These are phyloP conservation scores for Pezicula rhizophila DNA, from an alignment of 2,329 filamentous ascomycete genomes.

Conservation along the genomic window DNA sequence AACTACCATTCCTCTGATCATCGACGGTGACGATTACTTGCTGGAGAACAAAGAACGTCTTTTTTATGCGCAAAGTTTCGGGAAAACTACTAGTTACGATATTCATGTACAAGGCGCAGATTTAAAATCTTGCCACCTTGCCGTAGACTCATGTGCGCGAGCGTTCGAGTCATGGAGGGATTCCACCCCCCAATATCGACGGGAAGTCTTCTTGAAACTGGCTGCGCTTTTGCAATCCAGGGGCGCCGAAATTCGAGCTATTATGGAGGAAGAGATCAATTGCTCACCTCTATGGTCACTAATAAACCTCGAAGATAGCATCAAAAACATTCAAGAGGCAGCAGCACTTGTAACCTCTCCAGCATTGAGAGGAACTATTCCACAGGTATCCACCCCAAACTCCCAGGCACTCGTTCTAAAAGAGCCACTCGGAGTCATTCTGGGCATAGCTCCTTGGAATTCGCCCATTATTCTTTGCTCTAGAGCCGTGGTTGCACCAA, in stretches of 20 bases:
- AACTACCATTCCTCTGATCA: not conserved
- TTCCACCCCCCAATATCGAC: not conserved
- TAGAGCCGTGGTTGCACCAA: slow-evolving; percentile 10
- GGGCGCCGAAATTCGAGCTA: slow-evolving; percentile 1
- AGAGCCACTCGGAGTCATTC: slow-evolving; percentile 25
- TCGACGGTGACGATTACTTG: not conserved
- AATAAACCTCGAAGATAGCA: slow-evolving; percentile 9
- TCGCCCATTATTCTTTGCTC: slow-evolving; percentile 21
- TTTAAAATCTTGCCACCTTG: not conserved
- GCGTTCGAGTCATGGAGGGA: not conserved
- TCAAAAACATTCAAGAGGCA: slow-evolving; percentile 4
- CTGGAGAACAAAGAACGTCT: too few relatives aligned
- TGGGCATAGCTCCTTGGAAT: slow-evolving; percentile 29
- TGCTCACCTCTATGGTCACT: slow-evolving; percentile 2
- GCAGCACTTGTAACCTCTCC: slow-evolving; percentile 6
- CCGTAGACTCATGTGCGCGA: not conserved
- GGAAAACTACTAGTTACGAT: too few relatives aligned
- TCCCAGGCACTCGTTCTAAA: slow-evolving; percentile 6
- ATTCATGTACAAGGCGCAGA: too few relatives aligned
- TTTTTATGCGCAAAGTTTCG: too few relatives aligned
- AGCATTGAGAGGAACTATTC: slow-evolving; percentile 1
- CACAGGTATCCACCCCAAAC: not conserved
- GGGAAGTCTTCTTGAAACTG: slow-evolving; percentile 1
- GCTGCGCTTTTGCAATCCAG: slow-evolving; percentile 2
- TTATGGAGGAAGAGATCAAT: slow-evolving; percentile 9